Evolutionary conservation across 2,329 filamentous ascomycete species (phyloP).

Genomic region (Trichophyton simii): DNA sequence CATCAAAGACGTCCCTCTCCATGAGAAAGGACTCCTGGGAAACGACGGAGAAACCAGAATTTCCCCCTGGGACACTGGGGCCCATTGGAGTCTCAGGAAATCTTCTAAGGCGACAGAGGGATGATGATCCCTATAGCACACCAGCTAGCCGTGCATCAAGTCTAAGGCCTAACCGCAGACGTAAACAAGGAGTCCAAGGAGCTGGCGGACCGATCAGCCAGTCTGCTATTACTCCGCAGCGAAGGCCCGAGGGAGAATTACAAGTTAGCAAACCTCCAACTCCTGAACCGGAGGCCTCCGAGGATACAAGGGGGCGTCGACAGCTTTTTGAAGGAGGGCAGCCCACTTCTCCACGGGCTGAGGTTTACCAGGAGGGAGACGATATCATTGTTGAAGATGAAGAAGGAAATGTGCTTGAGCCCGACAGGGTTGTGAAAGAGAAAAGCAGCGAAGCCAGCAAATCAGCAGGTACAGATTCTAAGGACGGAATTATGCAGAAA

Average conservation of each 20-base stretch:
- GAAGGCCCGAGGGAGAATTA: conserved; percentile 20
- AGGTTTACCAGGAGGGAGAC: conserved; percentile 70
- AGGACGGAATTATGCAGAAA: conserved; percentile 18
- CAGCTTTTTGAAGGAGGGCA: conserved; percentile 19
- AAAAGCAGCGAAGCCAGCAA: conserved; percentile 31
- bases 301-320: conserved; percentile 7
- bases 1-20: conserved; percentile 69
- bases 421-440: conserved; percentile 41
- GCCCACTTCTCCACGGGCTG: conserved; percentile 23
- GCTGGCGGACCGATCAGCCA: conserved; percentile 79
- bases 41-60: conserved; percentile 45
- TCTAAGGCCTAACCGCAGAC: conserved; percentile 42
- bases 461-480: conserved; percentile 32
- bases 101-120: conserved; percentile 66
- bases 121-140: conserved; percentile 55
- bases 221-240: conserved; percentile 69
- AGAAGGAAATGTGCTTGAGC: conserved; percentile 71
- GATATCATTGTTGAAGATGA: conserved; percentile 71
- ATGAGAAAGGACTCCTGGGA: conserved; percentile 54
- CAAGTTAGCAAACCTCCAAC: conserved; percentile 16
- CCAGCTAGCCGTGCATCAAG: conserved; percentile 45
- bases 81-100: conserved; percentile 60
- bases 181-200: conserved; percentile 54
- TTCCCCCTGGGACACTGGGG: conserved; percentile 58
- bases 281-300: conserved; percentile 11